phyloP scores from a whole-genome alignment of 371 early-diverging fungal genomes.

The Sporodiniella umbellata region DNA sequence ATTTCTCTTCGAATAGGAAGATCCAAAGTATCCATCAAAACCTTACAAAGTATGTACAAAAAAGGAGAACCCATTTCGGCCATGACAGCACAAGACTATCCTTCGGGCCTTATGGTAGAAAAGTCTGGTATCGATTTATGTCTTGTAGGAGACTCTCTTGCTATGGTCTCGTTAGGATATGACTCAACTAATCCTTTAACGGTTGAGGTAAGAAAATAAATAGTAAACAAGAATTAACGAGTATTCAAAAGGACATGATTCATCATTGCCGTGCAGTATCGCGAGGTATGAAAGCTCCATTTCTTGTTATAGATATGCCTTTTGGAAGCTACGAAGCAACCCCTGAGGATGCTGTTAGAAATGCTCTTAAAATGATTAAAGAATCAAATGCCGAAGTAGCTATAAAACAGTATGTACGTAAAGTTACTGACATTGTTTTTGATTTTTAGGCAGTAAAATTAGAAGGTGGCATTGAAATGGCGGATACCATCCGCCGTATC shows the following conservation, averaged over 20 bases:
- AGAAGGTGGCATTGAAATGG: slow-evolving; percentile 90
- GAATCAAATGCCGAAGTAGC: slow-evolving; percentile 89
- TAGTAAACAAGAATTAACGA: not conserved
- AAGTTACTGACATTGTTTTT: too few species aligned
- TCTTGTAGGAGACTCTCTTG: slow-evolving; percentile 94
- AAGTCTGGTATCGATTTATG: slow-evolving; percentile 80
- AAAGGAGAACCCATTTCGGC: slow-evolving; percentile 73
- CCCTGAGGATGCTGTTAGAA: slow-evolving; percentile 70
- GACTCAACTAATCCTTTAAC: slow-evolving; percentile 84
- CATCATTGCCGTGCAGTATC: slow-evolving; percentile 92
- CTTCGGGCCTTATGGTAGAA: slow-evolving; percentile 82
- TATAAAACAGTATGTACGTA: not conserved
- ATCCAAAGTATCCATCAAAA: slow-evolving; percentile 81
- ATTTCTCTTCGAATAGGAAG: slow-evolving; percentile 36
- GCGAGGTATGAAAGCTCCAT: slow-evolving; percentile 72
- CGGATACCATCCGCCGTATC: slow-evolving; percentile 68
- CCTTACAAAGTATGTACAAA: slow-evolving; percentile 71
- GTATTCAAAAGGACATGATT: slow-evolving; percentile 76
- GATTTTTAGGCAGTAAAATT: slow-evolving; percentile 92
- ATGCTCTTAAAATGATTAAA: slow-evolving; percentile 76
- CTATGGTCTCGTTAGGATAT: slow-evolving; percentile 93
- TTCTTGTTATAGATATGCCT: slow-evolving; percentile 87
- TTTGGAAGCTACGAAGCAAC: slow-evolving; percentile 88
- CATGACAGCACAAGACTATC: slow-evolving; percentile 90
- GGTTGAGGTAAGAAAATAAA: slow-evolving; percentile 61